Percentiles rank a stretch among this genome's conserved stretches.
Conservation (phyloP, 768 basidiomycete species). For the Amanita polypyramis region DNA sequence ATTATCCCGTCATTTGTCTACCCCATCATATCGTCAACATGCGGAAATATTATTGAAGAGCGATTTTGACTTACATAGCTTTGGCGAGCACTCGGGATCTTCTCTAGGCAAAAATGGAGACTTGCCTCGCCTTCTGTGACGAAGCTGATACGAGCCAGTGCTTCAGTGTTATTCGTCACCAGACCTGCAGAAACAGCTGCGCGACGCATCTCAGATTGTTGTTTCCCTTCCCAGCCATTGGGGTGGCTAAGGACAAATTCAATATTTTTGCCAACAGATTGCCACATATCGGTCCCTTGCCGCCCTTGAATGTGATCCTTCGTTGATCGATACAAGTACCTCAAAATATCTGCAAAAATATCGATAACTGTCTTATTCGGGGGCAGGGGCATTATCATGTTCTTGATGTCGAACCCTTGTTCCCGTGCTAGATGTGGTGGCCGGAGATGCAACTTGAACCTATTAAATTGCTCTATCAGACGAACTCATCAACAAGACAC, state of each 20-base stretch:
- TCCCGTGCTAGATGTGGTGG: constrained; percentile 1
- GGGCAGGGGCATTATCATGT: constrained; percentile 30
- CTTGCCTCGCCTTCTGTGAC: too few species aligned
- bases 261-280: constrained; percentile 22
- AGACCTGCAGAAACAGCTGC: constrained; percentile 38
- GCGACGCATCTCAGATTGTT: too few species aligned
- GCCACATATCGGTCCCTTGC: constrained; percentile 29
- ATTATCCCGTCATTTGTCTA: not conserved
- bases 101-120: too few species aligned
- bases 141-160: constrained; percentile 31
- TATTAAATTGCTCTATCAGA: not conserved
- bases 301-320: too few species aligned
- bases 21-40: too few species aligned
- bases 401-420: not conserved
- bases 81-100: constrained; percentile 22
- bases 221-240: too few species aligned
- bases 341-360: constrained; percentile 37
- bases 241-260: too few species aligned
- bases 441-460: too few species aligned
- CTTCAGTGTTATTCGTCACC: constrained; percentile 20
- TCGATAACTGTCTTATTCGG: too few species aligned
- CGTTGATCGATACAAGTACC: constrained; percentile 30
- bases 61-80: constrained; percentile 12
- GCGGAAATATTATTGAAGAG: not conserved
- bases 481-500: not conserved